A percentile compares a stretch with the other conserved stretches of the same genome.
Conservation (phyloP, 768 basidiomycete genomes). For the Kwoniella heveanensis region DNA sequence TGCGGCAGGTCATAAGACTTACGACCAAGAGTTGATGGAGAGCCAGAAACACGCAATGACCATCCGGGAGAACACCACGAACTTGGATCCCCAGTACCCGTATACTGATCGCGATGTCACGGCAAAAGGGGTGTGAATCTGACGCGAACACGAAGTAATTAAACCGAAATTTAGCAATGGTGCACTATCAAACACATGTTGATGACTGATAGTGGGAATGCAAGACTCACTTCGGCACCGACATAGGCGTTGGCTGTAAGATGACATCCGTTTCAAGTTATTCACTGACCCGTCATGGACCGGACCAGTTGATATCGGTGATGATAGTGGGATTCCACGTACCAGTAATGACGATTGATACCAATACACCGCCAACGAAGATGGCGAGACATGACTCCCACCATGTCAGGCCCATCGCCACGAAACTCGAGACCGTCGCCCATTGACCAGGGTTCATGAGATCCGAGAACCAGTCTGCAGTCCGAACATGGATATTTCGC, state of each 20-base stretch:
- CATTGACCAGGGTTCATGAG: conserved; percentile 37
- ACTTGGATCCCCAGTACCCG: conserved; percentile 46
- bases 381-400: conserved; percentile 82
- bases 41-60: conserved; percentile 37
- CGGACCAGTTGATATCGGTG: background rate
- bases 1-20: conserved; percentile 2
- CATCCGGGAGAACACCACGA: conserved; percentile 47
- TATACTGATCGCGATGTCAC: conserved; percentile 40
- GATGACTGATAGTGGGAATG: background rate
- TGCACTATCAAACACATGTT: too few species aligned
- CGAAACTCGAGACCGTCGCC: conserved; percentile 37
- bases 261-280: background rate
- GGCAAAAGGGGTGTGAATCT: conserved; percentile 43
- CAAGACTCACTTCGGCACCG: conserved; percentile 32
- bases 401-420: conserved; percentile 52
- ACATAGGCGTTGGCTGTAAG: conserved; percentile 42
- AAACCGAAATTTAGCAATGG: too few species aligned
- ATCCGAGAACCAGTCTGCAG: conserved; percentile 40
- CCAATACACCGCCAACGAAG: conserved; percentile 81
- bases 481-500: background rate
- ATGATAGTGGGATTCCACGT: background rate
- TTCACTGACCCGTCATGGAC: background rate
- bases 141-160: too few species aligned
- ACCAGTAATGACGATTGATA: conserved; percentile 60
- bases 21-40: conserved; percentile 36